Evolutionary conservation across 768 basidiomycete genomes (phyloP), one percentile per base, ranked within the genome.

Genomic region (Mycena filopes): DNA sequence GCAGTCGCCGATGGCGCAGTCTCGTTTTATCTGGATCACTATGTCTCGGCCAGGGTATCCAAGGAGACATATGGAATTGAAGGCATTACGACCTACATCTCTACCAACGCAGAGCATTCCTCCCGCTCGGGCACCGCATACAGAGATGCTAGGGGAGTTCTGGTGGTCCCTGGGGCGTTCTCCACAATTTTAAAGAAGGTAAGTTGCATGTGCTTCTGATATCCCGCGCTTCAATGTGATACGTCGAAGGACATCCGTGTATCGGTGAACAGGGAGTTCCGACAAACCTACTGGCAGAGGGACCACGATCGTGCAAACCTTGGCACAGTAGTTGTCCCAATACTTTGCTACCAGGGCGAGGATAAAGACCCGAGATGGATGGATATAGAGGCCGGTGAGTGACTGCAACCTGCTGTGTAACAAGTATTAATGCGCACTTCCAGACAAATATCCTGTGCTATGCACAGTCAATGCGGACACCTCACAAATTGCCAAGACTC

Each of bases 181-280:
- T 62, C 69, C 29, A 50, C 67, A 20, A 75, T 78, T 23, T 25
- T 79, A n/a, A 60, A 55, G 33, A 76, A 73, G 70, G 75, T 75
- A 29, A 25, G 33, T 11, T 11, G 36, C 36, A 4, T 36, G 4
- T 9, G 15, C 36, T 33, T 33, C 31, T 36, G n/a, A n/a, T n/a
- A n/a, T n/a, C n/a, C n/a, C n/a, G n/a, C n/a, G n/a, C n/a, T n/a
- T n/a, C n/a, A n/a, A 33, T 56, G 4, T 13, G 15, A 36, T 36
- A 11, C 36, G 10, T 18, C 43, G 21, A 45, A 48, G 46, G 46
- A 48, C 16, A 48, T 16, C 15, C 46, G 46, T 4, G 46, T 48
- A 9, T 48, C n/a, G 26, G 46, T 26, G 46, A 29, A 25, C 11
- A 48, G 9, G 18, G 46, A 48, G 26, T 48, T 48, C 28, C 26